Percentiles rank a stretch among this genome's conserved stretches.
Evolutionary conservation across 1,139 yeast genomes (phyloP).

Genomic region (Saccharomyces hybrid): DNA sequence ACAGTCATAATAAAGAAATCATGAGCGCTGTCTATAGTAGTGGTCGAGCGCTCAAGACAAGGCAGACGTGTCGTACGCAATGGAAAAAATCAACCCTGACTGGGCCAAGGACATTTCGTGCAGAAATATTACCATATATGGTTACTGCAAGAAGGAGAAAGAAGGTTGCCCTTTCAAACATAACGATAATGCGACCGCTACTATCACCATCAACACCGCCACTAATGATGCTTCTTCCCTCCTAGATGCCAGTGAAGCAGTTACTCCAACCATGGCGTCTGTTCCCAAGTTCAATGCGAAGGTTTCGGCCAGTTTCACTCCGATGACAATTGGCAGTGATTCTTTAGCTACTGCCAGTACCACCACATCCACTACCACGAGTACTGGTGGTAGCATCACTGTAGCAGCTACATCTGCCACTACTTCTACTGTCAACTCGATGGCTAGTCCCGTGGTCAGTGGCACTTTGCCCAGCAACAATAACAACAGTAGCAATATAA

Average conservation of each 20-base stretch:
- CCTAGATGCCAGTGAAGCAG: not conserved
- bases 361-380: conserved; percentile 9
- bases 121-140: conserved; percentile 77
- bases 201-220: not conserved
- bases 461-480: not conserved
- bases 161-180: conserved; percentile 86
- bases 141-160: conserved; percentile 81
- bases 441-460: not conserved
- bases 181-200: conserved; percentile 17
- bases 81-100: conserved; percentile 34
- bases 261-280: conserved; percentile 7
- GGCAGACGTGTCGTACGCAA: conserved; percentile 5
- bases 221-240: not conserved
- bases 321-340: conserved; percentile 11
- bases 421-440: conserved; percentile 3
- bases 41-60: not conserved
- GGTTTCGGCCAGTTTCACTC: conserved; percentile 30
- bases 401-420: conserved; percentile 8
- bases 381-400: conserved; percentile 9
- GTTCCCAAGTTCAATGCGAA: conserved; percentile 29
- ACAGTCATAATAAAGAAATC: not conserved
- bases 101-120: conserved; percentile 78
- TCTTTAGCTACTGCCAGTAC: not conserved
- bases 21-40: not conserved
- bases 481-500: not conserved